These are phyloP conservation scores for Cyathus pygmaeus DNA, from an alignment of 1,284 basidiomycete genomes.

Conservation along the genomic window DNA sequence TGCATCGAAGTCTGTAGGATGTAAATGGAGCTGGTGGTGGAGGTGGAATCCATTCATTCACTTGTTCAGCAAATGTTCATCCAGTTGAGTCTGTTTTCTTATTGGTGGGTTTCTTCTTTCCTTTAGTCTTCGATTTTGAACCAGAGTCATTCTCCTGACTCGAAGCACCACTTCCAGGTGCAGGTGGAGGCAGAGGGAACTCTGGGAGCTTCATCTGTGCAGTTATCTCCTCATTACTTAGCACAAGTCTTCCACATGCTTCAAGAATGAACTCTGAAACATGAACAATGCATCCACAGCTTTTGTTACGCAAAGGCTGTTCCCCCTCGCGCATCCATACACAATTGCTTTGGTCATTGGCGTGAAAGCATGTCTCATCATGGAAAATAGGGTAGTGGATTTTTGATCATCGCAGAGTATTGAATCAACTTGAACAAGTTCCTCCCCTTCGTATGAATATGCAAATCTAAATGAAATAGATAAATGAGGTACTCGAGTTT, in stretches of 20 bases:
- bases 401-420: not conserved
- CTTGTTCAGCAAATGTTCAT: too few relatives aligned
- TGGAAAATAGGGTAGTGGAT: slow-evolving; percentile 4
- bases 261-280: slow-evolving; percentile 12
- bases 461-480: not conserved
- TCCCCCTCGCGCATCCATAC: slow-evolving; percentile 6
- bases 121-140: too few relatives aligned
- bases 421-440: not conserved
- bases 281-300: slow-evolving; percentile 8
- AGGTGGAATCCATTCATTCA: too few relatives aligned
- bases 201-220: too few relatives aligned
- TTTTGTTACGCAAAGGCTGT: slow-evolving; percentile 7
- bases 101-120: too few relatives aligned
- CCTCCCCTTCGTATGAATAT: not conserved
- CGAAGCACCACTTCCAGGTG: not conserved
- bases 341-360: not conserved
- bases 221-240: slow-evolving; percentile 1
- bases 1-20: slow-evolving; percentile 1
- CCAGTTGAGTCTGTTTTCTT: too few relatives aligned
- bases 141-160: too few relatives aligned
- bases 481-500: not conserved
- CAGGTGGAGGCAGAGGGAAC: not conserved
- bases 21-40: too few relatives aligned
- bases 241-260: not conserved
- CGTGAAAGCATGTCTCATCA: slow-evolving; percentile 4